Percentiles rank a stretch among this genome's conserved stretches.
phyloP scores from a whole-genome alignment of 768 basidiomycete species.

The Boletus reticuloceps region DNA sequence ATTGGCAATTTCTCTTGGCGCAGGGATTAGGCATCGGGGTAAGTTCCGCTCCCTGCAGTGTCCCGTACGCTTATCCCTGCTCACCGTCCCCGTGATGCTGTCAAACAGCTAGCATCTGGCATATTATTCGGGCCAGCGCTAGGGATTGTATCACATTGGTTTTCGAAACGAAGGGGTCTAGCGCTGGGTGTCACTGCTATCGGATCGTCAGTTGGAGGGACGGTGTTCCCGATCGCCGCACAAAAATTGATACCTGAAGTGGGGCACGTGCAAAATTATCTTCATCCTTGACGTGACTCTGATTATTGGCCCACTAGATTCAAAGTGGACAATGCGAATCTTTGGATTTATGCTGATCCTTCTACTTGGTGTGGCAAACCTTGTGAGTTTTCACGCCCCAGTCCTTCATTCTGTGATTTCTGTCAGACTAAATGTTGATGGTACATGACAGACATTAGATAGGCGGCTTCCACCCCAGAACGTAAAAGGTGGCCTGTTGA shows the following conservation, averaged over 20 bases:
- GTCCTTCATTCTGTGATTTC: neutral
- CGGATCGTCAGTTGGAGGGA: constrained; percentile 69
- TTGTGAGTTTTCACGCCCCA: constrained; percentile 34
- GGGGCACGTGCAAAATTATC: constrained; percentile 42
- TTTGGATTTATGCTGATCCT: constrained; percentile 61
- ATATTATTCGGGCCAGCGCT: constrained; percentile 61
- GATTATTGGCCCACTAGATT: constrained; percentile 45
- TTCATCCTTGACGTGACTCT: neutral
- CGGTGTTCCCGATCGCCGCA: constrained; percentile 59
- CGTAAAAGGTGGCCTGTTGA: constrained; percentile 56
- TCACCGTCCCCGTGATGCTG: neutral
- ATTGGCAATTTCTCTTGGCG: constrained; percentile 77
- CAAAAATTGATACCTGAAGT: constrained; percentile 52
- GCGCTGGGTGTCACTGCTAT: constrained; percentile 63
- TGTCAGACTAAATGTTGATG: neutral
- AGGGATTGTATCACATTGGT: constrained; percentile 71
- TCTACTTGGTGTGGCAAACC: constrained; percentile 51
- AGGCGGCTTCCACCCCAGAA: constrained; percentile 55
- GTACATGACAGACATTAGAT: constrained; percentile 25
- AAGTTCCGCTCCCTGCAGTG: constrained; percentile 17
- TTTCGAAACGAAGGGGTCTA: constrained; percentile 52
- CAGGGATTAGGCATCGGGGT: constrained; percentile 71
- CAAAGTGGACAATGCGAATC: constrained; percentile 72
- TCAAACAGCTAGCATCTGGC: constrained; percentile 41
- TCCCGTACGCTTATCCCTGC: neutral